Base-by-base conservation (phyloP, 495 filamentous ascomycete species). In the Massariosphaeria phaeospora region DNA sequence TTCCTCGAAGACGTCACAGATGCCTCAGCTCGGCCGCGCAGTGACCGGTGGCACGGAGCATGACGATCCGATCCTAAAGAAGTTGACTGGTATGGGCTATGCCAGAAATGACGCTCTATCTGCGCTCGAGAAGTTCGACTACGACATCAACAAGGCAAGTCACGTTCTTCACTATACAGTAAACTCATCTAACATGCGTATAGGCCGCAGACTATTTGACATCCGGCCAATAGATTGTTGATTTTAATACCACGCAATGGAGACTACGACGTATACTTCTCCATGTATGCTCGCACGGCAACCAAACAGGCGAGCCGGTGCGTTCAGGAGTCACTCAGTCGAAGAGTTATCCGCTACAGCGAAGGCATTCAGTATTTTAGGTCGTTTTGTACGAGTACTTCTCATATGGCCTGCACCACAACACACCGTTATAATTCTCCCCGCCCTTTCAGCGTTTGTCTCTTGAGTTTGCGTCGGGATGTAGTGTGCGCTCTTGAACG, bases 71-170 rank as follows among this genome's bases (percentile, higher is more conserved):
- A 91, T 95, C 41, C 73, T 97, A 49, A 91, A 93, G 73, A 84
- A 89, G 57, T 67, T 98, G 67, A 95, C 88, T 10, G 81, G 79
- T 23, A 94, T 97, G 90, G 93, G 93, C 2, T 98, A 93, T 69
- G 75, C 84, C 23, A 76, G 93, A 35, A 77, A 78, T 5, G 83
- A 86, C 38, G 86, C 88, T n/a, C 74, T 97, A 26, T 75, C 73
- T 48, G 93, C 93, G 29, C 71, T 98, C 66, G 93, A 96, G 75
- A 91, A 89, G 69, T 93, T 84, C 70, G 91, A 96, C 66, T 95
- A 96, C 70, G 91, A 96, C 71, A 76, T 96, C 65, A 89, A 95
- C 67, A 86, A 89, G 83, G 93, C 13, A 17, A 15, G 20, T 27
- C 26, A 18, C 17, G 15, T 47, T 21, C 13, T 21, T 20, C 17